Evolutionary conservation across 1,284 basidiomycete species (phyloP), one percentile per base, ranked within the genome.

Genomic region (Spongispora temasekensis): DNA sequence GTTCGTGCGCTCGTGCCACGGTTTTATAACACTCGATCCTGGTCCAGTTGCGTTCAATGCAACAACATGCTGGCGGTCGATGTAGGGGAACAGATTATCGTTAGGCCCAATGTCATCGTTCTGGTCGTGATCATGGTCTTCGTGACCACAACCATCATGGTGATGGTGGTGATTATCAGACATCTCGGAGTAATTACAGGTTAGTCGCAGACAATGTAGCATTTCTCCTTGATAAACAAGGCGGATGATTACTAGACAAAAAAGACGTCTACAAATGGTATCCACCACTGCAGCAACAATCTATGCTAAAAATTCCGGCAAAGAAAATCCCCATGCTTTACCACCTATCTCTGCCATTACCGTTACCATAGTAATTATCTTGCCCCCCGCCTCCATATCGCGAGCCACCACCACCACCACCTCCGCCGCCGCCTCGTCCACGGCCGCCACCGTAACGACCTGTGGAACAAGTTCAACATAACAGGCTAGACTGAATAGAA

Each of bases 61-160:
- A 51, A 89, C 79, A 51, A 91, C 88, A 68, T 93, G 90, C 48
- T 79, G 73, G 50, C 85, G 83, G 73, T 93, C 90, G 64, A 93
- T 90, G 60, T 86, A 80, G 3, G 76, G 67, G 70, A 80, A 93
- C 4, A 93, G 76, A 67, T 88, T 93, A 67, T 91, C 89, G 56
- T 86, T 81, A 23, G 83, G 83, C 13, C 88, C 88, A 30, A 82
- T 73, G 50, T 81, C 79, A 55, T 75, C 70, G 7, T 67, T 62
- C 65, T 86, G 83, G 62, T 81, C 79, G 59, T 85, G 78, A 46
- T 79, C 81, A 61, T 87, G 79, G 66, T 75, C 78, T 68, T 87
- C 87, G 66, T 87, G 79, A 60, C 79, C 76, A 67, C 86, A 87
- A 59, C 79, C 71, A 44, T 79, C 79, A 70, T 85, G 68, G 51